Evolutionary conservation across 495 filamentous ascomycete species (phyloP).

Genomic region (Ascobolus immersus): DNA sequence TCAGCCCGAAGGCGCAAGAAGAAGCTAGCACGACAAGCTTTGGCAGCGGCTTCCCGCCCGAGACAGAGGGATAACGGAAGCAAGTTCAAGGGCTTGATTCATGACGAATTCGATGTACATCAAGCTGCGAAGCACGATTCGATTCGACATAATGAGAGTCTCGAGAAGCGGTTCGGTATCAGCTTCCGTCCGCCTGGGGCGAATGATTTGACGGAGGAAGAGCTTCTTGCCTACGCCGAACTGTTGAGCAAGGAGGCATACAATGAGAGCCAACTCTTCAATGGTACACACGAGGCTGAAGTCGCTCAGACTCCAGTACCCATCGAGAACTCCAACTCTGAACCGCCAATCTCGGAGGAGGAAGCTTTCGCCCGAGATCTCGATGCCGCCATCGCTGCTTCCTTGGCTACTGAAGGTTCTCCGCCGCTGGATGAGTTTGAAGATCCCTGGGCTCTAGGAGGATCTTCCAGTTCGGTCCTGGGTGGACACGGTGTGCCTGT

Average conservation of each 20-base stretch:
- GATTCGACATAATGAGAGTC: constrained; percentile 29
- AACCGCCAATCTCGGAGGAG: constrained; percentile 23
- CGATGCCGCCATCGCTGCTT: constrained; percentile 21
- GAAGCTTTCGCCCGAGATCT: constrained; percentile 26
- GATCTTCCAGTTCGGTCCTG: no score
- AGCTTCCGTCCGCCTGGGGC: constrained; percentile 55
- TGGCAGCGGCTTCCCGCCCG: constrained; percentile 29
- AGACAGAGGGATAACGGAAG: constrained; percentile 30
- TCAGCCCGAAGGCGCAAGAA: constrained; percentile 26
- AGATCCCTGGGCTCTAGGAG: no score
- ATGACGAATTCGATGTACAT: constrained; percentile 45
- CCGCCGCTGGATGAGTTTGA: constrained; percentile 19
- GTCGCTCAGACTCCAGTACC: constrained; percentile 24
- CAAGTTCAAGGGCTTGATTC: constrained; percentile 23
- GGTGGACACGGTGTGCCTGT: no score
- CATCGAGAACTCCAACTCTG: constrained; percentile 24
- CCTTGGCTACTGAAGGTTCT: constrained; percentile 16
- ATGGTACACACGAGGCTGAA: constrained; percentile 30
- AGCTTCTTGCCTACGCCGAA: constrained; percentile 66
- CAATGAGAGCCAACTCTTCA: constrained; percentile 31
- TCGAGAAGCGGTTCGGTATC: constrained; percentile 51
- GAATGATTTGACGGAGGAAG: constrained; percentile 59
- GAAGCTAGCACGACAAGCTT: constrained; percentile 22
- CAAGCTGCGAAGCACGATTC: constrained; percentile 52
- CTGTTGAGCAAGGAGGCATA: constrained; percentile 66